These are phyloP conservation scores for Sarocladium kiliense DNA, from an alignment of 2,329 filamentous ascomycete genomes.

Conservation along the genomic window DNA sequence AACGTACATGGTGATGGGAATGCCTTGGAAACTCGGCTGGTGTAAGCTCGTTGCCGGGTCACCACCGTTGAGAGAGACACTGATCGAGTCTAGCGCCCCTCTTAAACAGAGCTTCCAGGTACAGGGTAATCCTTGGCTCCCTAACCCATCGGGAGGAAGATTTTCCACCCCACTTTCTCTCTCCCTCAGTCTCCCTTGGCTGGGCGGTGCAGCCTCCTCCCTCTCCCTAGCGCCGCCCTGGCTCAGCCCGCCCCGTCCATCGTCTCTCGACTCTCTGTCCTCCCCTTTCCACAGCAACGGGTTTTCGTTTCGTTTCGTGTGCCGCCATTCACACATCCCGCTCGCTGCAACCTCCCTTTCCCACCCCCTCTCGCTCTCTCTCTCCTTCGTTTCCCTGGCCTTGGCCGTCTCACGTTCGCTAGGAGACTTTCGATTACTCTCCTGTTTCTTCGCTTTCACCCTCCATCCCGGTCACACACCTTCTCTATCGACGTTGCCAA, in stretches of 20 bases:
- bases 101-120: no score
- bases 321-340: slow-evolving; percentile 4
- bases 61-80: neutral
- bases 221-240: slow-evolving; percentile 6
- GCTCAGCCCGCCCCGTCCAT: neutral
- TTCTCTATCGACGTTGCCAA: neutral
- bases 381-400: slow-evolving; percentile 6
- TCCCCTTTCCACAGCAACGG: slow-evolving; percentile 14
- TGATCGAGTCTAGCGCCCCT: neutral
- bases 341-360: neutral
- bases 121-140: neutral
- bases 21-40: neutral
- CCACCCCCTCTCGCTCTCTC: no score
- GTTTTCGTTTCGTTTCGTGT: slow-evolving; percentile 8
- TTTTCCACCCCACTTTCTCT: slow-evolving; percentile 1
- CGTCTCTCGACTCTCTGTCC: neutral
- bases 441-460: neutral
- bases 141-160: neutral
- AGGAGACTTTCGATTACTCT: neutral
- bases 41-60: neutral
- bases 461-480: neutral
- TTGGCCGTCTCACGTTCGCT: slow-evolving; percentile 10
- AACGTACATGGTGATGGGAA: neutral
- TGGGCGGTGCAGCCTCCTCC: neutral
- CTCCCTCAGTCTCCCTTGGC: neutral